Percentiles rank a stretch among this genome's conserved stretches.
phyloP scores from a whole-genome alignment of 441 rosid species.

The Raphanus hybrid region DNA sequence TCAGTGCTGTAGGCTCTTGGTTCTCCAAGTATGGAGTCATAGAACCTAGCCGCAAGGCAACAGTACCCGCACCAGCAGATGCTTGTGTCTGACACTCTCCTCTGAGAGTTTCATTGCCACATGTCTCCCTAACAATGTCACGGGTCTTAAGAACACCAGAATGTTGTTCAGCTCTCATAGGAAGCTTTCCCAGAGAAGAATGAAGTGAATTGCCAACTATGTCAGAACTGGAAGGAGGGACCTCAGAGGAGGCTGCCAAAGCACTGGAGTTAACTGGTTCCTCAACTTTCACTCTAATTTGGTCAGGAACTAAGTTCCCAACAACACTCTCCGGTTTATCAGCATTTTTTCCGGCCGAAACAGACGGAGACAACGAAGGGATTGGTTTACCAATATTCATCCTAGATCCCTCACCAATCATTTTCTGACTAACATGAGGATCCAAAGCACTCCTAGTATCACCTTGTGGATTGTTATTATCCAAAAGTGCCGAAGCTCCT shows the following conservation, averaged over 20 bases:
- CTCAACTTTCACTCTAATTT: slow-evolving; percentile 47
- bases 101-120: slow-evolving; percentile 36
- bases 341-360: background rate
- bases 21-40: slow-evolving; percentile 42
- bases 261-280: slow-evolving; percentile 42
- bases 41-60: slow-evolving; percentile 17
- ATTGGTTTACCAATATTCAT: background rate
- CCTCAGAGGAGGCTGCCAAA: slow-evolving; percentile 38
- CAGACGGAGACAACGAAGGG: background rate
- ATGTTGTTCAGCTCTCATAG: background rate
- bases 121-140: slow-evolving; percentile 34
- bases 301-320: background rate
- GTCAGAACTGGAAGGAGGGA: slow-evolving; percentile 24
- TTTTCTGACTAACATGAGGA: slow-evolving; percentile 34
- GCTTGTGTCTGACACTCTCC: slow-evolving; percentile 41
- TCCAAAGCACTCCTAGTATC: slow-evolving; percentile 36
- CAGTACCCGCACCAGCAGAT: slow-evolving; percentile 45
- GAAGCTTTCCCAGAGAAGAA: slow-evolving; percentile 29
- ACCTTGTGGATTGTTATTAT: slow-evolving; percentile 23
- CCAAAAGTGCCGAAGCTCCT: slow-evolving; percentile 14
- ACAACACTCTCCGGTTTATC: slow-evolving; percentile 2
- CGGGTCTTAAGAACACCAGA: slow-evolving; percentile 28
- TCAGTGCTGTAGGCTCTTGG: slow-evolving; percentile 48
- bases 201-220: slow-evolving; percentile 14
- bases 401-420: background rate